Percentiles rank a stretch among this genome's conserved stretches.
Conservation (phyloP, 345 rosid genomes). For the Hevea brasiliensis region DNA sequence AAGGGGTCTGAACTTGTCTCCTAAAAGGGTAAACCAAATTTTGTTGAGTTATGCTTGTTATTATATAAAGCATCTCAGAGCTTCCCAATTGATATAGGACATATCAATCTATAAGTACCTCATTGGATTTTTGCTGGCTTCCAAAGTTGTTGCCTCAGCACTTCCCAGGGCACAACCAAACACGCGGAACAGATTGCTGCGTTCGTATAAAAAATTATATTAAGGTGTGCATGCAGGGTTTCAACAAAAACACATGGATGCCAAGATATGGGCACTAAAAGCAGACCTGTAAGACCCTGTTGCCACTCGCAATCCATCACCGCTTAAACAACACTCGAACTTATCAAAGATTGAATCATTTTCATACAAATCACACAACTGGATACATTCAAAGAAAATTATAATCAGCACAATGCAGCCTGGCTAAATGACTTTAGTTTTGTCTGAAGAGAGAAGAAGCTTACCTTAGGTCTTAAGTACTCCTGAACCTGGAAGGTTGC, state of each 20-base stretch:
- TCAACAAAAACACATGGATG: slow-evolving; percentile 5
- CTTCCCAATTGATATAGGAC: neutral
- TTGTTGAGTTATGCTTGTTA: too few relatives aligned
- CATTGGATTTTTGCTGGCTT: slow-evolving; percentile 47
- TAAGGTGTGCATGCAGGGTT: neutral
- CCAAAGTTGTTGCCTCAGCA: slow-evolving; percentile 48
- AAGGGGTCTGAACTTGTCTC: slow-evolving; percentile 78
- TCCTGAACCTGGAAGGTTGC: slow-evolving; percentile 56
- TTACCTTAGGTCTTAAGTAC: slow-evolving; percentile 56
- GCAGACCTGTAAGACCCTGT: slow-evolving; percentile 69
- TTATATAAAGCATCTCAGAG: neutral
- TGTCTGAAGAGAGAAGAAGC: neutral
- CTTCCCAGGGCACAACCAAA: slow-evolving; percentile 48
- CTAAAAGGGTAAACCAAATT: slow-evolving; percentile 34
- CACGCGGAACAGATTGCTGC: slow-evolving; percentile 54
- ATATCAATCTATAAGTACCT: slow-evolving; percentile 28
- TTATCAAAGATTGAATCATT: slow-evolving; percentile 67
- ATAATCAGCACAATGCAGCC: neutral
- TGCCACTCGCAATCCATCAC: slow-evolving; percentile 59
- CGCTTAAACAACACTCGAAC: slow-evolving; percentile 64
- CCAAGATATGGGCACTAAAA: slow-evolving; percentile 8
- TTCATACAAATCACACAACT: slow-evolving; percentile 61
- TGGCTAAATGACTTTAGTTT: too few relatives aligned
- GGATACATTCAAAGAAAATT: slow-evolving; percentile 8
- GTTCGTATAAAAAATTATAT: slow-evolving; percentile 19